Base-by-base conservation (phyloP, 345 rosid species). In the Litchi chinensis region DNA sequence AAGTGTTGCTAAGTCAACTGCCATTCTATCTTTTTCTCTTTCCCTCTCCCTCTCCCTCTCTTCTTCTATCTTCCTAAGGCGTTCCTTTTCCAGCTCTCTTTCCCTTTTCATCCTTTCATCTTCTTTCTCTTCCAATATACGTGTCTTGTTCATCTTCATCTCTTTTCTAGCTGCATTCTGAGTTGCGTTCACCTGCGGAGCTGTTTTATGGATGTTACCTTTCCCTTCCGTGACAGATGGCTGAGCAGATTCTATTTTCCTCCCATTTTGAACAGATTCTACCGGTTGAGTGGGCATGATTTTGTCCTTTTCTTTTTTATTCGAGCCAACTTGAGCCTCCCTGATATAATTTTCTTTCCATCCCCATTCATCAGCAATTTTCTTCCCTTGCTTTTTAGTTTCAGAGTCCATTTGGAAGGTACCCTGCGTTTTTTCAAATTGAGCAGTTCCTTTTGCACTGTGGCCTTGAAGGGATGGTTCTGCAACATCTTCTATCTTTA, bases 21-120 rank as follows among this genome's bases (percentile, higher is more conserved):
- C 94, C 97, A 96, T 94, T 85, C 95, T 91, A 77, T 96, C 99
- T 80, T 96, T 94, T 82, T 93, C 99, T 78, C 97, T 90, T 75
- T 96, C 98, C 79, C 93, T 91, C 77, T 92, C 95, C 82, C 97
- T 93, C 75, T 96, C 99, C 82, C 85, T 89, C 85, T 93, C 94
- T 83, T 90, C 98, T 80, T 96, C 97, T 54, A 90, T 76, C 90
- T 86, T 94, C 85, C 90, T 87, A 65, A 91, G 87, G 22, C 81
- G 92, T 65, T 92, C 95, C 80, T 44, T 79, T 77, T 95, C 96
- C 48, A 84, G 50, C 82, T 87, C 93, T 79, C 85, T 85, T 77
- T 93, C 95, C 76, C 88, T 89, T 80, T 81, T 89, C 73, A 89
- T 28, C 83, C 88, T 88, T 74, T 88, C 94, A 52, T 79, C 65